Percentiles rank a stretch among this genome's conserved stretches.
Conservation (phyloP, 352 stramenopile genomes). For the Pythium brassicae region DNA sequence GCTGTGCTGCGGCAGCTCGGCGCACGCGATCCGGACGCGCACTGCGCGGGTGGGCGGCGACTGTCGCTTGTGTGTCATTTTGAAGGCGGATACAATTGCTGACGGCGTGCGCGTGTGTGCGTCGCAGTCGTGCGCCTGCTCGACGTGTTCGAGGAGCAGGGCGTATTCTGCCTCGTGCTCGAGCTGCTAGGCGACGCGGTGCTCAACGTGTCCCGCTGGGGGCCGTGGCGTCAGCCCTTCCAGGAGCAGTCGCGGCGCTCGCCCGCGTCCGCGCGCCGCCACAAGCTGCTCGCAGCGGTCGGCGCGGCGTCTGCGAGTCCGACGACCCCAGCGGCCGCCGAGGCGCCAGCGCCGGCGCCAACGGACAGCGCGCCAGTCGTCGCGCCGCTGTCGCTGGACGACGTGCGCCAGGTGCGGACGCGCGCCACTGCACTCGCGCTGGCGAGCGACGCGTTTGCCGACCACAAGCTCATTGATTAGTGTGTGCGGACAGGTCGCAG, state of each 20-base stretch:
- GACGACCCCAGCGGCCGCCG: too few species aligned
- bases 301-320: neutral
- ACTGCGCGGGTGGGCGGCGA: constrained; percentile 33
- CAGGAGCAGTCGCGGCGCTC: constrained; percentile 24
- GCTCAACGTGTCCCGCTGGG: constrained; percentile 92
- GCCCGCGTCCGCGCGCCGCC: constrained; percentile 34
- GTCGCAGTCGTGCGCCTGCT: constrained; percentile 44
- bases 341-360: too few species aligned
- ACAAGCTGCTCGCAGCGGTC: constrained; percentile 52
- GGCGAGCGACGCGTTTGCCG: too few species aligned
- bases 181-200: constrained; percentile 76
- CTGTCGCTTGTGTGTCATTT: neutral
- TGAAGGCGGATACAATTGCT: neutral
- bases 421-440: neutral
- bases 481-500: constrained; percentile 28
- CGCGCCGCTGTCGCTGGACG: constrained; percentile 26
- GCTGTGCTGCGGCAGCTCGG: constrained; percentile 36
- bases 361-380: constrained; percentile 18
- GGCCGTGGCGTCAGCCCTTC: constrained; percentile 91
- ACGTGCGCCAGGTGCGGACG: constrained; percentile 30
- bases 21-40: constrained; percentile 22
- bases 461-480: too few species aligned
- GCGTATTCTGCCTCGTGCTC: constrained; percentile 60
- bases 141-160: constrained; percentile 49
- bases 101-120: neutral